Conservation (phyloP, 2,329 filamentous ascomycete genomes). For the Cercospora citrullina region DNA sequence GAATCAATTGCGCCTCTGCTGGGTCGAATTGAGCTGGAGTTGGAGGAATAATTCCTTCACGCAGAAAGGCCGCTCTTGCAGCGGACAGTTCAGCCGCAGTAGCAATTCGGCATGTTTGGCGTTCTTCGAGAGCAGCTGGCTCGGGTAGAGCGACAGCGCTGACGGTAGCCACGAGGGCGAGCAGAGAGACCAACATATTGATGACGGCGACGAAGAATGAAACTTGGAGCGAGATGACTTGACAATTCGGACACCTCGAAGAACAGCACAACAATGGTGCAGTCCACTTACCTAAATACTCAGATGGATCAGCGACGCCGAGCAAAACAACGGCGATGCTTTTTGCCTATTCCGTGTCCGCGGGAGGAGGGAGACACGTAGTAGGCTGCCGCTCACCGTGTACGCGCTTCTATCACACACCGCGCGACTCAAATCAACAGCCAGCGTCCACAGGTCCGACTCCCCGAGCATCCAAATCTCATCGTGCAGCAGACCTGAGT, state of each 20-base stretch:
- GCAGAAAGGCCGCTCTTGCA: conserved; percentile 22
- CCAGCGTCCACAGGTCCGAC: neutral
- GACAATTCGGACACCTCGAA: neutral
- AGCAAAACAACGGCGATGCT: neutral
- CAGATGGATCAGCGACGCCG: neutral
- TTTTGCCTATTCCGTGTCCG: neutral
- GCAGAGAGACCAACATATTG: conserved; percentile 23
- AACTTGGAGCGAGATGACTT: neutral
- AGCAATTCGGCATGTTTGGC: conserved; percentile 22
- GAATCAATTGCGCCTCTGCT: conserved; percentile 21
- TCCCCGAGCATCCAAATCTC: neutral
- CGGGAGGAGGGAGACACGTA: neutral
- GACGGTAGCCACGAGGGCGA: conserved; percentile 19
- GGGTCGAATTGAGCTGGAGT: conserved; percentile 12
- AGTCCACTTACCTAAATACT: neutral
- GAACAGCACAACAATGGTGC: neutral
- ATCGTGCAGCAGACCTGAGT: neutral
- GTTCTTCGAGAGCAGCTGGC: conserved; percentile 9
- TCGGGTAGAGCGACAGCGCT: conserved; percentile 16
- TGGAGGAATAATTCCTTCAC: conserved; percentile 25
- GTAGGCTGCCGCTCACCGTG: neutral
- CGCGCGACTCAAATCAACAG: neutral
- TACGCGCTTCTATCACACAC: neutral
- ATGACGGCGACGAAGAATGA: neutral
- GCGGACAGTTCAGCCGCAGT: conserved; percentile 15